Base-by-base conservation (phyloP, 2,329 filamentous ascomycete genomes). In the Penicillium occitanis region DNA sequence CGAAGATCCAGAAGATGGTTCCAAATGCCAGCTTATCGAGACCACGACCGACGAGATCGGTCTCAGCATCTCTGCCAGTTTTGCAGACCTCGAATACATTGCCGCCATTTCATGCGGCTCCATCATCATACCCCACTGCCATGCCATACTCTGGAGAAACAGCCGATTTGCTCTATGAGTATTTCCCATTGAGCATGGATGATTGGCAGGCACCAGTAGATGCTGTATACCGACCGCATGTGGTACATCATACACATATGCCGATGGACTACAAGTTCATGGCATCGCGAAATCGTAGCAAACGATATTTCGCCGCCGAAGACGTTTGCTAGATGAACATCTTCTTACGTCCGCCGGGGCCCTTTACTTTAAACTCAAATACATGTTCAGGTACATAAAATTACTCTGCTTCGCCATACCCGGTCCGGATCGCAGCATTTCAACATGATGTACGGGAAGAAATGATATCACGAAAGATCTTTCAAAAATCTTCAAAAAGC, bases 191-290 rank as follows among this genome's bases (percentile, higher is more conserved):
- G 17, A 93, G 90, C 59, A 81, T 97, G 66, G 93, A 97, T 76
- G 93, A 97, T 74, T 97, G 87, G 89, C 92, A 93, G 87, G 91
- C 91, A 1, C 92, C 92, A 0, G 91, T 96, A 2, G 92, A 96
- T 77, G 92, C 92, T 5, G 90, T 97, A 17, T 97, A 96, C 76
- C 85, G 92, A 59, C 94, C 93, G 5, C 93, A 97, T 76, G 92
- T 97, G 17, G 93, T 97, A 2, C 94, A 98, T 78, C 93, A 97
- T 75, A 94, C 91, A 17, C 85, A 76, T 57, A 82, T 90, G 58
- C 88, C 89, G 10, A 84, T 87, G 4, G 89, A 91, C 71, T 84
- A 90, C 72, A 91, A 91, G 73, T 88, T 89, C 2, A 86, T 90
- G 68, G 86, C 89, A 71, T 81, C 87, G 1, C 83, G 85, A 71